These are phyloP conservation scores for Letharia lupina DNA, from an alignment of 495 filamentous ascomycete genomes.

Conservation along the genomic window DNA sequence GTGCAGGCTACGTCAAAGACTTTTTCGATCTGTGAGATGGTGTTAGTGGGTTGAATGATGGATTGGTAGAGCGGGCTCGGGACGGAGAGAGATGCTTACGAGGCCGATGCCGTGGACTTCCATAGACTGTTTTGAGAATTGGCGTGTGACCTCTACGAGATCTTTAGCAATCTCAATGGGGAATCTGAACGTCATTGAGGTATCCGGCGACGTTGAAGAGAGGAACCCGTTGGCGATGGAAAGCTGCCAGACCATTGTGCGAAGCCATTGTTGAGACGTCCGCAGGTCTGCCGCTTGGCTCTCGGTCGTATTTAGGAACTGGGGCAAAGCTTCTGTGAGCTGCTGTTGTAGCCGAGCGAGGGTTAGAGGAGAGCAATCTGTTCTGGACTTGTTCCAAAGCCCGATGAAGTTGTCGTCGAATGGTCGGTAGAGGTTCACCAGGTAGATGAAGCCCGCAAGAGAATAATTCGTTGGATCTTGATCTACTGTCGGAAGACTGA, in stretches of 20 bases:
- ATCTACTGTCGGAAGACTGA: slow-evolving; percentile 54
- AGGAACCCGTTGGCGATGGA: slow-evolving; percentile 47
- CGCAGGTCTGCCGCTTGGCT: slow-evolving; percentile 61
- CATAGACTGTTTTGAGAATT: slow-evolving; percentile 56
- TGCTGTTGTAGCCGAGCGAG: slow-evolving; percentile 56
- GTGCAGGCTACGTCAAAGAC: slow-evolving; percentile 67
- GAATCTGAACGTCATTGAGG: slow-evolving; percentile 57
- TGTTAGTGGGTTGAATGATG: slow-evolving; percentile 13
- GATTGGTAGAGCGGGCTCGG: neutral
- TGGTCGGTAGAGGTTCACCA: slow-evolving; percentile 59
- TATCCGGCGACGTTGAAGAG: slow-evolving; percentile 41
- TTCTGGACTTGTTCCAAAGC: slow-evolving; percentile 63
- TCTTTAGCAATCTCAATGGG: slow-evolving; percentile 65
- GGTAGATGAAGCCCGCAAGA: slow-evolving; percentile 52
- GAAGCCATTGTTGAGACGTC: slow-evolving; percentile 75
- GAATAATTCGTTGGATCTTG: slow-evolving; percentile 34
- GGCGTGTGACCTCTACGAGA: slow-evolving; percentile 54
- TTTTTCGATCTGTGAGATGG: slow-evolving; percentile 53
- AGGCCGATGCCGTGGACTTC: slow-evolving; percentile 66
- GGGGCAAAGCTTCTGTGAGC: slow-evolving; percentile 54
- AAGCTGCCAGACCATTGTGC: slow-evolving; percentile 71
- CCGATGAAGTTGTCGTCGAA: slow-evolving; percentile 64
- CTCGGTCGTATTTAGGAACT: slow-evolving; percentile 54
- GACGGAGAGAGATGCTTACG: slow-evolving; percentile 37
- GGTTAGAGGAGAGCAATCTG: slow-evolving; percentile 49